Conservation (phyloP, 345 rosid genomes). For the Diplotaxis tenuifolia region DNA sequence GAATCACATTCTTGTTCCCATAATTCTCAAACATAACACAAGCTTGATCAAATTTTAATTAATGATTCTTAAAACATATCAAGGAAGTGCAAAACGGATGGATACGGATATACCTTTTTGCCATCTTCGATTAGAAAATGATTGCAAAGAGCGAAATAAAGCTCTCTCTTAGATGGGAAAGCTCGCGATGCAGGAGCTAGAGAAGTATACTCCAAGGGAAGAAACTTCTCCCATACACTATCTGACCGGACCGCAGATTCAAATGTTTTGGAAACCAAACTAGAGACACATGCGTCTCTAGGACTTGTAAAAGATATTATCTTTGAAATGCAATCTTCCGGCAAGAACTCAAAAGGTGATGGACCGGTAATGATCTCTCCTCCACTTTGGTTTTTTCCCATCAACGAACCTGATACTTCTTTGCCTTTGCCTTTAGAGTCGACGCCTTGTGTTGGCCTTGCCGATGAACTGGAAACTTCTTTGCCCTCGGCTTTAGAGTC, state of each 20-base stretch:
- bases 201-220: conserved; percentile 43
- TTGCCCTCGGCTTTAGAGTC: not conserved
- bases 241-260: conserved; percentile 46
- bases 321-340: conserved; percentile 44
- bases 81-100: not conserved
- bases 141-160: conserved; percentile 45
- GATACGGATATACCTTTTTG: conserved; percentile 40
- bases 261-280: conserved; percentile 43
- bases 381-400: not conserved
- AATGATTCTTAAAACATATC: not conserved
- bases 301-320: conserved; percentile 45
- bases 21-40: not conserved
- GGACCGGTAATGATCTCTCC: not conserved
- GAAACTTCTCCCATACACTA: conserved; percentile 49
- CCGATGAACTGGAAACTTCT: not conserved
- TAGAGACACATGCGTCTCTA: conserved; percentile 39
- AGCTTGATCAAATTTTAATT: not conserved
- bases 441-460: not conserved
- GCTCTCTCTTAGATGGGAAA: conserved; percentile 43
- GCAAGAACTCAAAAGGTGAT: conserved; percentile 7
- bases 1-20: not conserved
- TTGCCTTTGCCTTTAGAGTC: not conserved
- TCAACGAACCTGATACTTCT: not conserved
- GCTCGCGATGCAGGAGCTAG: conserved; percentile 4
- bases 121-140: conserved; percentile 44